These are phyloP conservation scores for Candida vartiovaarae DNA, from an alignment of 805 yeast species.

Conservation along the genomic window DNA sequence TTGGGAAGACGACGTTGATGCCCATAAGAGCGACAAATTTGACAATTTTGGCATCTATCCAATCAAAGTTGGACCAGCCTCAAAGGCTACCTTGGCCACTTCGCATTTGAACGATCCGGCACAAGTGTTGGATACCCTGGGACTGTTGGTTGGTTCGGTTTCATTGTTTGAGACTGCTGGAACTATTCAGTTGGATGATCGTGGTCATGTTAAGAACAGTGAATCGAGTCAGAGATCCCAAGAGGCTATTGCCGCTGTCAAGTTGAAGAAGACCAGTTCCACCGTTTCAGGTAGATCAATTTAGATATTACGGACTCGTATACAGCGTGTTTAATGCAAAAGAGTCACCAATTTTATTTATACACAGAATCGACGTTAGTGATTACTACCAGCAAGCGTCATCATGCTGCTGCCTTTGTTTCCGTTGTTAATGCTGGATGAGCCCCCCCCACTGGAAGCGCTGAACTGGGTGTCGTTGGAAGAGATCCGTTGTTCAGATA, in stretches of 20 bases:
- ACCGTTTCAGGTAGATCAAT: background rate
- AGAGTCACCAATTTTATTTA: no score
- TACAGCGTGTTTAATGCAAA: no score
- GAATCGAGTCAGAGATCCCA: constrained; percentile 33
- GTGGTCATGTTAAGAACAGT: constrained; percentile 57
- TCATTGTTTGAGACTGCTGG: constrained; percentile 75
- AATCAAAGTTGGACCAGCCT: constrained; percentile 89
- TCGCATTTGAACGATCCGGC: constrained; percentile 79
- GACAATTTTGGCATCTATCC: constrained; percentile 66
- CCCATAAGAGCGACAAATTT: constrained; percentile 21
- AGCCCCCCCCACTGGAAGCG: no score
- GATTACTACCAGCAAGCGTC: no score
- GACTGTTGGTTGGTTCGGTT: constrained; percentile 71
- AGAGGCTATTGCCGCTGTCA: constrained; percentile 16
- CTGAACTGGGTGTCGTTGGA: no score
- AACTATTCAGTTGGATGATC: constrained; percentile 64
- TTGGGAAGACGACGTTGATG: constrained; percentile 35
- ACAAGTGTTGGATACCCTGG: constrained; percentile 80
- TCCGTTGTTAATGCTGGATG: no score
- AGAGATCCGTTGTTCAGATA: no score
- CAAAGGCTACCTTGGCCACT: constrained; percentile 77
- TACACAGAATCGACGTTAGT: no score
- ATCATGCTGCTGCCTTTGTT: no score
- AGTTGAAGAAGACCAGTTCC: constrained; percentile 11
- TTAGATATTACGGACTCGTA: no score